Evolutionary conservation across 495 filamentous ascomycete genomes (phyloP).

Genomic region (Penicillium turbatum): DNA sequence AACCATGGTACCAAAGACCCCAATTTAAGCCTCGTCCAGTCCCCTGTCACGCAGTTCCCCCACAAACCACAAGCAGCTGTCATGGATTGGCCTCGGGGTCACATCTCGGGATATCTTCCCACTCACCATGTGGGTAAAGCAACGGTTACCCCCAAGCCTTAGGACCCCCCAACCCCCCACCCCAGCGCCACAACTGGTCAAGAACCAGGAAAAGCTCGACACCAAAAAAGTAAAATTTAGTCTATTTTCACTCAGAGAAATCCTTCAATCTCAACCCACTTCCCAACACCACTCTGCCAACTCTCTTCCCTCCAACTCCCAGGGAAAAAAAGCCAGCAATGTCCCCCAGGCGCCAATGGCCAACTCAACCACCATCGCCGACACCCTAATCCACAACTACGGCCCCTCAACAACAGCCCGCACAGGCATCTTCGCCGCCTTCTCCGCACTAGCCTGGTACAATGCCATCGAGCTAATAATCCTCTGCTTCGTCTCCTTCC

Average conservation of each 20-base stretch:
- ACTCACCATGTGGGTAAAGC: too few species aligned
- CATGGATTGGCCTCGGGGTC: neutral
- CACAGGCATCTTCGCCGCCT: constrained; percentile 27
- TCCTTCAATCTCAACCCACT: neutral
- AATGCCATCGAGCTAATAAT: constrained; percentile 46
- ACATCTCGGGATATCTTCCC: too few species aligned
- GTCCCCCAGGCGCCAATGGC: constrained; percentile 15
- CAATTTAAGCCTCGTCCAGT: neutral
- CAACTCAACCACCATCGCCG: neutral
- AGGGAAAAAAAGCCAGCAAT: neutral
- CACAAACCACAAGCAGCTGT: neutral
- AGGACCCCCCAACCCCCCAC: too few species aligned
- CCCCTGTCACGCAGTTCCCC: neutral
- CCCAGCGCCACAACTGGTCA: too few species aligned
- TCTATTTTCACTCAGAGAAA: too few species aligned
- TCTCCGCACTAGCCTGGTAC: constrained; percentile 44
- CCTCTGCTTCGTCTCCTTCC: constrained; percentile 47
- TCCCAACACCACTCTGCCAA: neutral
- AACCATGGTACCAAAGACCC: neutral
- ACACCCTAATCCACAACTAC: constrained; percentile 9
- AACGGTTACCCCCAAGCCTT: too few species aligned
- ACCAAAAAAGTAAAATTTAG: too few species aligned
- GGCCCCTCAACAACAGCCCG: constrained; percentile 1
- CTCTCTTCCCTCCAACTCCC: neutral
- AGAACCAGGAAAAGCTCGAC: too few species aligned